Evolutionary conservation across 495 filamentous ascomycete genomes (phyloP), one percentile per base, ranked within the genome.

Genomic region (Xylaria curta): DNA sequence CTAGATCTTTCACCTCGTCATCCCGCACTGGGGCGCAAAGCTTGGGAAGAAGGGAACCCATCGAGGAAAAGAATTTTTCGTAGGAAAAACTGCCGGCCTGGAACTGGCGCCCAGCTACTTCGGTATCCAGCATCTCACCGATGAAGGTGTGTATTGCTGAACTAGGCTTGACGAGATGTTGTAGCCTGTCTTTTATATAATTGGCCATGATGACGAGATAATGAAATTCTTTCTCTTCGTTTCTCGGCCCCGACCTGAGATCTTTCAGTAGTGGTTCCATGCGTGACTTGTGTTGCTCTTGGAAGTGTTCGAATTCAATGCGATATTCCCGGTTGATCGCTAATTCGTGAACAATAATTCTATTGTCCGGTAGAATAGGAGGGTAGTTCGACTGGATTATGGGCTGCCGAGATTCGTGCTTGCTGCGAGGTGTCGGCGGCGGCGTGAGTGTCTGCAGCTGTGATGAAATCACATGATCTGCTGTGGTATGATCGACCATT

Each of bases 11-110:
- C 56, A 97, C 93, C 76, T 94, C 91, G 12, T 88, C 90, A 73
- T 99, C 96, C 2, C 96, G 88, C 69, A 94, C 91, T 3, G 97
- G 96, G 4, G 96, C 95, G 79, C 96, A 99, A 24, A 99, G 91
- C 75, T 92, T 92, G 19, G 97, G 97, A n/a, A 99, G 85, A 49
- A 99, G 90, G 46, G 86, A 87, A 40, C 91, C 90, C 89, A 98
- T 97, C 72, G 95, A 95, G 3, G 89, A 85, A 82, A 98, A 98
- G 82, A 99, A 97, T 24, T 89, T 91, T 74, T 95, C 91, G 78
- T 98, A 97, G 0, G 97, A 97, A 79, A 98, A 99, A 59, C 89
- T 88, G 17, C 96, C 95, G 59, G 88, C 89, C 38, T 86, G 85
- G 73, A 94, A 94, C 75, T 98, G 94, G 49, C 87, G 89, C 47